Conservation (phyloP, 1,284 basidiomycete genomes). For the Bjerkandera adusta region DNA sequence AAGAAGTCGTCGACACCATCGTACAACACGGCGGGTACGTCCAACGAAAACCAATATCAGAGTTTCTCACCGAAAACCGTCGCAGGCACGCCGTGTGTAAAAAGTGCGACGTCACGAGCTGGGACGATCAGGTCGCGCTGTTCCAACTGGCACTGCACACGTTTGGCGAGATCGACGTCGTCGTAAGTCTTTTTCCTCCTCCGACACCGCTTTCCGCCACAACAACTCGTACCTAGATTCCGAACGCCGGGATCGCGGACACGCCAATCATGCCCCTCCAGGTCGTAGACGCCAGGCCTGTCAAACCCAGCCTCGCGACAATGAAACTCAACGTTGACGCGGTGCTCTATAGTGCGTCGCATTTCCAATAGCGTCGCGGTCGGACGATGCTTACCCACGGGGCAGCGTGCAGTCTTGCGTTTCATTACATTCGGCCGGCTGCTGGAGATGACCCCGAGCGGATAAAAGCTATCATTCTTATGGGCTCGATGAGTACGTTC, state of each 20-base stretch:
- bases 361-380: too few species aligned
- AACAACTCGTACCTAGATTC: conserved; percentile 33
- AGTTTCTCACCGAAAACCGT: neutral
- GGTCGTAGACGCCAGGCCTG: conserved; percentile 37
- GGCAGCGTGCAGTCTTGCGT: conserved; percentile 46
- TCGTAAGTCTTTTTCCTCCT: conserved; percentile 32
- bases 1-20: conserved; percentile 42
- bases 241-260: conserved; percentile 56
- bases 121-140: conserved; percentile 52
- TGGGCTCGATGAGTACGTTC: conserved; percentile 52
- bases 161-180: conserved; percentile 50
- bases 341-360: conserved; percentile 45
- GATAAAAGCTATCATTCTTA: conserved; percentile 49
- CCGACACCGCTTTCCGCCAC: neutral
- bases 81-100: conserved; percentile 41
- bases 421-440: conserved; percentile 43
- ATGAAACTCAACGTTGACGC: conserved; percentile 53
- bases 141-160: conserved; percentile 47
- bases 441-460: conserved; percentile 25
- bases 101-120: conserved; percentile 50
- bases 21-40: conserved; percentile 44
- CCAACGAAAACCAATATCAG: neutral
- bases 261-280: conserved; percentile 33
- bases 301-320: conserved; percentile 44
- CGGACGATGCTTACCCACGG: neutral